A percentile compares a stretch with the other conserved stretches of the same genome.
Evolutionary conservation across 352 stramenopile genomes (phyloP).

Genomic region (Phytophthora pseudosyringae): DNA sequence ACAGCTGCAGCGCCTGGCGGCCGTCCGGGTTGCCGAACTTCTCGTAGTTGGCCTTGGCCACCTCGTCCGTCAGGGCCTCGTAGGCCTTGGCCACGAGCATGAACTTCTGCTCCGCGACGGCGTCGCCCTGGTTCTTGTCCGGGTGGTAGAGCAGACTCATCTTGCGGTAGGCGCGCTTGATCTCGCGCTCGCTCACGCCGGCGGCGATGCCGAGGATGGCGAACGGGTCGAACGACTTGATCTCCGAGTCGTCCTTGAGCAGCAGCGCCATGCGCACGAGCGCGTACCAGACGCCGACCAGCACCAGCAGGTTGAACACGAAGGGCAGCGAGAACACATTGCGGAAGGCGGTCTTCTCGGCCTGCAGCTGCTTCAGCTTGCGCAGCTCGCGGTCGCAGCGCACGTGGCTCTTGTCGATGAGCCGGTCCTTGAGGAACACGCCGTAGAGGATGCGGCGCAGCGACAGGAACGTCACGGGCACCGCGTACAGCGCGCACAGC

Average conservation of each 20-base stretch:
- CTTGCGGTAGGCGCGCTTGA: constrained; percentile 96
- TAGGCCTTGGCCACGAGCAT: constrained; percentile 97
- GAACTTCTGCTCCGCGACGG: constrained; percentile 98
- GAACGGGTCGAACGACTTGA: constrained; percentile 99
- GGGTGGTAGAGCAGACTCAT: constrained; percentile 94
- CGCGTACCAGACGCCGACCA: constrained; percentile 78
- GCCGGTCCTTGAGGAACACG: constrained; percentile 86
- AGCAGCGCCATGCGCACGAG: constrained; percentile 92
- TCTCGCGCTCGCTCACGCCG: constrained; percentile 91
- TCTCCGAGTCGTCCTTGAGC: constrained; percentile 96
- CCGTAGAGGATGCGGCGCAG: constrained; percentile 88
- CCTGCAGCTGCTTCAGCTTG: constrained; percentile 88
- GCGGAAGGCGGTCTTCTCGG: constrained; percentile 84
- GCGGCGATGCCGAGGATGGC: constrained; percentile 95
- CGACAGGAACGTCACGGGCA: constrained; percentile 95
- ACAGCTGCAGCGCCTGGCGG: constrained; percentile 96
- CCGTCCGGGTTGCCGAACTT: constrained; percentile 99
- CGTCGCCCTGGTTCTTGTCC: constrained; percentile 98
- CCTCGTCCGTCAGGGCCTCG: constrained; percentile 96
- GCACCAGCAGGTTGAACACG: constrained; percentile 75
- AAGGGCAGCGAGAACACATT: constrained; percentile 87
- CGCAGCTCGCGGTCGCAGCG: constrained; percentile 84
- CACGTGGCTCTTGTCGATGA: constrained; percentile 87
- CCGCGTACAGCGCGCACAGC: constrained; percentile 95
- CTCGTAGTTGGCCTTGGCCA: constrained; percentile 98